Evolutionary conservation across 805 yeast genomes (phyloP), one percentile per base, ranked within the genome.

Genomic region (Lipomyces oligophaga): DNA sequence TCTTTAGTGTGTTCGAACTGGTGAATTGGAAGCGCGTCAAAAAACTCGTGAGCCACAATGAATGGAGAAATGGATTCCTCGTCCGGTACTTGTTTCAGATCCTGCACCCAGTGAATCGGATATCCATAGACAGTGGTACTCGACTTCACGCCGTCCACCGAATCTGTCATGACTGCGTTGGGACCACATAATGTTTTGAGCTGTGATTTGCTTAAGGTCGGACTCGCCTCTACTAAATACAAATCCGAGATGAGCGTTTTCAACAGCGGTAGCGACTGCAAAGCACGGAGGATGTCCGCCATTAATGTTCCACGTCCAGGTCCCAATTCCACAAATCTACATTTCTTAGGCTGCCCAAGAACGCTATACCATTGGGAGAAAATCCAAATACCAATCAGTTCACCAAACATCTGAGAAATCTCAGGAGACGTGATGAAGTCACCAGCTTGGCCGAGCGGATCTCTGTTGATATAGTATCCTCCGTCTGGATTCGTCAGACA

Each of bases 371-470:
- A 84, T 30, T 69, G 66, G 2, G 70, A 60, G 15, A 66, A 45
- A 10, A 66, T 15, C 86, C 94, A 86, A 4, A 86, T 67, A 0
- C 93, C 95, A 48, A 84, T 72, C 69, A 84, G 76, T 62, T 86
- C 95, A 18, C 95, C 95, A 68, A 85, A 86, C 67, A 85, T 81
- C 32, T 85, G 85, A 5, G 90, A 82, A 41, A 86, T 84, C 64
- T 86, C 95, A 0, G 95, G 95, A 0, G 90, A 81, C 0, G 95
- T 86, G 41, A 81, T 73, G 63, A 86, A 86, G 63, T 86, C 95
- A 4, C 95, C 94, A 5, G 65, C 62, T 1, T 63, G 46, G 26
- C 83, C 85, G 28, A 86, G 68, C 1, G 95, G 95, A 57, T 85
- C 81, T 52, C 80, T 68, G 3, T 85, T 81, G 19, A 87, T 82